Evolutionary conservation across 306 rosid genomes (phyloP).

Genomic region (Ormosia semicastrata): DNA sequence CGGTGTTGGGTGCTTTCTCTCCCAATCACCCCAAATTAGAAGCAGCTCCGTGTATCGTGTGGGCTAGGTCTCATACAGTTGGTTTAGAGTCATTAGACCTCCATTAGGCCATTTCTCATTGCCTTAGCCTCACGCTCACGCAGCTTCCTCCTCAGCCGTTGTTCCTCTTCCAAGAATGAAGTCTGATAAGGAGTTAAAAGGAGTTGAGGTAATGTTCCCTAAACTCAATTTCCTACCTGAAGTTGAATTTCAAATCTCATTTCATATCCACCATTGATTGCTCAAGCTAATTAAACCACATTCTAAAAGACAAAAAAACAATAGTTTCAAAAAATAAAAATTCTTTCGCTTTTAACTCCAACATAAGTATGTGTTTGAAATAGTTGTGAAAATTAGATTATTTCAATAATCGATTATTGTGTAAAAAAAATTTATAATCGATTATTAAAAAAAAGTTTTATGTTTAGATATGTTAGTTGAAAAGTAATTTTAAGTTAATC

Average conservation of each 20-base stretch:
- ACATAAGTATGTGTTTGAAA: no score
- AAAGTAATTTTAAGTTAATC: no score
- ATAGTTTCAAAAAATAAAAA: neutral
- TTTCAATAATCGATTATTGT: no score
- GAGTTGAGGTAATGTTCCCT: neutral
- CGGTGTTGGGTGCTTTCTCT: neutral
- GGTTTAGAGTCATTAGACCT: neutral
- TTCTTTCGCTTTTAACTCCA: neutral
- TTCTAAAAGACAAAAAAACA: neutral
- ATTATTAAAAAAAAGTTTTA: no score
- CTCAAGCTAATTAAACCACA: neutral
- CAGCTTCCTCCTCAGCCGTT: neutral
- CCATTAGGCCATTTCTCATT: neutral
- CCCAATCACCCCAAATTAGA: constrained; percentile 3
- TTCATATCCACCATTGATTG: neutral
- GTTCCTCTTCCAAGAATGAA: neutral
- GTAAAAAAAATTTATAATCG: no score
- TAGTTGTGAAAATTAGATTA: no score
- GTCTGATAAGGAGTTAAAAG: neutral
- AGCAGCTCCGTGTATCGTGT: neutral
- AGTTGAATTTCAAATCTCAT: neutral
- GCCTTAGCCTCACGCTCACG: neutral
- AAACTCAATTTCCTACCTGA: neutral
- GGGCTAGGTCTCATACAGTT: constrained; percentile 14
- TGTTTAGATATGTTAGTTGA: no score